These are phyloP conservation scores for Phytophthora europaea DNA, from an alignment of 352 stramenopile genomes.

Conservation along the genomic window DNA sequence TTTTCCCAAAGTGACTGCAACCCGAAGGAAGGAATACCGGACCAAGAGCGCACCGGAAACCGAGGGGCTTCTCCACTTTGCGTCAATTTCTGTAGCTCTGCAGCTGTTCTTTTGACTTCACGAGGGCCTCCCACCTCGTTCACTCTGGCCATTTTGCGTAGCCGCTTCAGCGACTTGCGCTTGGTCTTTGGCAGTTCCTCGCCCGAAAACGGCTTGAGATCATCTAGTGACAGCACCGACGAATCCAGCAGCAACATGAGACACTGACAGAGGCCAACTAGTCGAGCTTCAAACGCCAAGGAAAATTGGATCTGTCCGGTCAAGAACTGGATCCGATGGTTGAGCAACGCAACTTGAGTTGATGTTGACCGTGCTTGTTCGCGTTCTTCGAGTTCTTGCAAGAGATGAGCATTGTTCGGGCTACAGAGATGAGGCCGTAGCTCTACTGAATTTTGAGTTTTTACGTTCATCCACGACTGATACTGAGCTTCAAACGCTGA, in stretches of 20 bases:
- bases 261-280: constrained; percentile 54
- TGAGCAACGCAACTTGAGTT: constrained; percentile 41
- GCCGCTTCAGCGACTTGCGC: constrained; percentile 77
- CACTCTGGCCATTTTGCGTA: constrained; percentile 70
- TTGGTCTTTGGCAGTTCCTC: constrained; percentile 62
- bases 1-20: constrained; percentile 38
- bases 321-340: constrained; percentile 48
- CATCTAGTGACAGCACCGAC: constrained; percentile 67
- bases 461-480: constrained; percentile 52
- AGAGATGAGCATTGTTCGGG: constrained; percentile 63
- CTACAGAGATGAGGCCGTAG: constrained; percentile 82
- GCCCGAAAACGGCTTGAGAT: constrained; percentile 58
- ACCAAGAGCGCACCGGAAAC: constrained; percentile 62
- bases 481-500: constrained; percentile 48
- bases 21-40: constrained; percentile 58
- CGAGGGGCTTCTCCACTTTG: constrained; percentile 56
- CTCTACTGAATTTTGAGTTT: constrained; percentile 57
- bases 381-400: constrained; percentile 64
- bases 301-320: constrained; percentile 39
- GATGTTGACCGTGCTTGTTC: constrained; percentile 55
- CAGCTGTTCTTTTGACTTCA: constrained; percentile 55
- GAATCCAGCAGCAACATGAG: constrained; percentile 67
- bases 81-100: constrained; percentile 59
- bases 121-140: constrained; percentile 63
- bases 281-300: constrained; percentile 57